phyloP scores from a whole-genome alignment of 2,329 filamentous ascomycete species.

The Calonectria hawksworthii region DNA sequence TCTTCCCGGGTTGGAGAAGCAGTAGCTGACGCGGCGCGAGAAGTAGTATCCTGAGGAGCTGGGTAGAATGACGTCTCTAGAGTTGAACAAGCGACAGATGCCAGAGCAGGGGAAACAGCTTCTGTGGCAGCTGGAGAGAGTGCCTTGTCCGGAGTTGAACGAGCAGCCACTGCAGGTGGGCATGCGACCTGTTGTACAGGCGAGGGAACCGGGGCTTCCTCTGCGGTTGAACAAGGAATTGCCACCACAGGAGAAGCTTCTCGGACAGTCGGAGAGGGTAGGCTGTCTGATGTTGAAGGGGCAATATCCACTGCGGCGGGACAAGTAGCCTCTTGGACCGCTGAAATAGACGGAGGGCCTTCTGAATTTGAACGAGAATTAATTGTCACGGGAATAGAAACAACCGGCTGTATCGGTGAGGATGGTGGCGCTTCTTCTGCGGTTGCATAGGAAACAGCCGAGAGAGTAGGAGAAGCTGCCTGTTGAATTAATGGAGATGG shows the following conservation, averaged over 20 bases:
- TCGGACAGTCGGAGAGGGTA: background rate
- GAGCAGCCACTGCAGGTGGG: too few relatives aligned
- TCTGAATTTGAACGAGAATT: background rate
- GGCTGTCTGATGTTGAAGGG: background rate
- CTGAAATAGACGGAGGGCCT: background rate
- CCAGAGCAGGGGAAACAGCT: background rate
- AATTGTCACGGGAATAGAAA: background rate
- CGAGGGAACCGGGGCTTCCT: too few relatives aligned
- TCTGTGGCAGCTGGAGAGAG: background rate
- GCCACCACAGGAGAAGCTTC: background rate
- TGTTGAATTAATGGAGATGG: background rate
- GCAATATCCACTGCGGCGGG: background rate
- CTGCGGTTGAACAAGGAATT: background rate
- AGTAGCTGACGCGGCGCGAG: background rate
- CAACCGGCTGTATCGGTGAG: background rate
- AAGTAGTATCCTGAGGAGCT: background rate
- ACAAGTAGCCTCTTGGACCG: background rate
- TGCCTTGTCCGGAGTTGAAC: background rate
- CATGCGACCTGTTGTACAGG: too few relatives aligned
- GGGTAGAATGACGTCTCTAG: background rate
- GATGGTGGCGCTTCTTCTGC: background rate
- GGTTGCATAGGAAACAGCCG: background rate
- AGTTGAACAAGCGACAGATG: background rate
- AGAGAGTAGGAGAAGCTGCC: background rate
- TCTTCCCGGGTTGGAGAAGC: background rate